phyloP scores from a whole-genome alignment of 2,329 filamentous ascomycete genomes.

The Aurifilum marmelostoma region DNA sequence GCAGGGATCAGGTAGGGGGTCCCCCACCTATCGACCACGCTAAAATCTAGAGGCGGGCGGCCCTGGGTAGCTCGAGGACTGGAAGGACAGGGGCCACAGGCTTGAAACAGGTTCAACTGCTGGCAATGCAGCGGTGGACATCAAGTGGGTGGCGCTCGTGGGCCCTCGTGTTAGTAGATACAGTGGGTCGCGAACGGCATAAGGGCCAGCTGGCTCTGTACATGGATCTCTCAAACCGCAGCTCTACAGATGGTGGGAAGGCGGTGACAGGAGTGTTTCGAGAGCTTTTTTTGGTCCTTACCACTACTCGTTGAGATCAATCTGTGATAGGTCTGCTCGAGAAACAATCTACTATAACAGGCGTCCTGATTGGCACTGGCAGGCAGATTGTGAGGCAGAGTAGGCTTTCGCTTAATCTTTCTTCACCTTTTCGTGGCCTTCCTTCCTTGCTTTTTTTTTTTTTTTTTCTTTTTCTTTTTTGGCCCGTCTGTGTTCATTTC shows the following conservation, averaged over 20 bases:
- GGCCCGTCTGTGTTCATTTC: not conserved
- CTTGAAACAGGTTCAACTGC: constrained; percentile 21
- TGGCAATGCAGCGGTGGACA: constrained; percentile 19
- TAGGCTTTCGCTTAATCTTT: not conserved
- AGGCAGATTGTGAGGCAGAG: not conserved
- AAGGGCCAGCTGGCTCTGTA: constrained; percentile 12
- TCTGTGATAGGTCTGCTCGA: not conserved
- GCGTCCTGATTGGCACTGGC: not conserved
- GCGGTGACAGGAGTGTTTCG: constrained; percentile 4
- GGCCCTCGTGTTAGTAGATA: constrained; percentile 21
- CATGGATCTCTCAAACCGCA: constrained; percentile 13
- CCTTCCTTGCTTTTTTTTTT: not conserved
- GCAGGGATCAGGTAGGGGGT: constrained; percentile 11
- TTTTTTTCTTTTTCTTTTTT: not conserved
- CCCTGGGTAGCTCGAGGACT: constrained; percentile 13
- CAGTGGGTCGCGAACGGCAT: constrained; percentile 12
- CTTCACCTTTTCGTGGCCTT: not conserved
- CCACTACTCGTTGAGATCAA: not conserved
- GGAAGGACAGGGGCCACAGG: constrained; percentile 14
- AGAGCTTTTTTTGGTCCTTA: constrained; percentile 1
- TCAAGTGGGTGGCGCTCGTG: constrained; percentile 16
- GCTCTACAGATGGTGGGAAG: not conserved
- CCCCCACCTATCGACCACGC: constrained; percentile 17
- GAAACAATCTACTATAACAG: not conserved
- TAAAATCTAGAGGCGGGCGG: not conserved